A percentile compares a stretch with the other conserved stretches of the same genome.
Conservation (phyloP, 2,329 filamentous ascomycete species). For the Talaromyces sp. region DNA sequence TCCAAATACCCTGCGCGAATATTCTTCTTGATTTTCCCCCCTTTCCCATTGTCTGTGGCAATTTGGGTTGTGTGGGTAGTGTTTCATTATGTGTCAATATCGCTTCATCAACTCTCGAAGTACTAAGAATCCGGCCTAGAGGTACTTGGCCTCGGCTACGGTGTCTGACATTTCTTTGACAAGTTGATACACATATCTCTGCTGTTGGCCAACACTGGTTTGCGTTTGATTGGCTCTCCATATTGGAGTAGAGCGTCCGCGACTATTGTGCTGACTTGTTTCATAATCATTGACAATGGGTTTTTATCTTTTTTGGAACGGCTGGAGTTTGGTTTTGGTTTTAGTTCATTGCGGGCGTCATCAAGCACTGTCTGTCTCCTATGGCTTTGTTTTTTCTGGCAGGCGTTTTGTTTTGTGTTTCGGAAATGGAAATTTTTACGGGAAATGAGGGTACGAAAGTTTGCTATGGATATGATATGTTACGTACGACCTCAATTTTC, state of each 20-base stretch:
- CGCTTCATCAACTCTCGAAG: neutral
- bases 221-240: slow-evolving; percentile 5
- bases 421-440: neutral
- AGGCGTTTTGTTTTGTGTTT: slow-evolving; percentile 6
- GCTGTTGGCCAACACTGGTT: neutral
- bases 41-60: neutral
- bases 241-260: neutral
- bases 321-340: neutral
- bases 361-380: neutral
- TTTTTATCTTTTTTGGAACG: neutral
- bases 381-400: neutral
- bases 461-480: neutral
- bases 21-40: neutral
- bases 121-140: neutral
- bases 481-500: slow-evolving; percentile 1
- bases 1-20: slow-evolving; percentile 14
- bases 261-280: neutral
- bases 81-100: neutral
- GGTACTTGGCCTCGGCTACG: neutral
- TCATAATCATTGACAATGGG: neutral
- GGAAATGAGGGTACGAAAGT: slow-evolving; percentile 8
- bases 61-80: neutral
- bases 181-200: neutral
- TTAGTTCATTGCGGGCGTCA: neutral
- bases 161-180: neutral